phyloP scores from a whole-genome alignment of 2,329 filamentous ascomycete species.

The Hypoxylon sp. region DNA sequence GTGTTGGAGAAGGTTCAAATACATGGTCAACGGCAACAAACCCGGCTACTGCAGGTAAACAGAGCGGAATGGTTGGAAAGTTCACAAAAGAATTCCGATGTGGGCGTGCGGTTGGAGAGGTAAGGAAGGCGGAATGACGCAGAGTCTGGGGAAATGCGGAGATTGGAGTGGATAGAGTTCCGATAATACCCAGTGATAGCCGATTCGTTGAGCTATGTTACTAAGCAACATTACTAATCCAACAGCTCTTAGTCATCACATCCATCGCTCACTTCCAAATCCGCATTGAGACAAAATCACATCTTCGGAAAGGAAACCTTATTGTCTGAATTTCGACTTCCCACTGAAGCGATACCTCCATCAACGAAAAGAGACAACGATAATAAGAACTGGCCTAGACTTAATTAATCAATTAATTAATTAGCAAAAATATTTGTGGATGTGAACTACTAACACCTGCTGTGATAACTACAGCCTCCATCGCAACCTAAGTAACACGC shows the following conservation, averaged over 20 bases:
- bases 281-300: too few relatives aligned
- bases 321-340: neutral
- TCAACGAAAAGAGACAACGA: neutral
- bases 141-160: constrained; percentile 35
- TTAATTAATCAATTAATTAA: neutral
- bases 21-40: constrained; percentile 3
- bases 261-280: neutral
- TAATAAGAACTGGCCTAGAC: neutral
- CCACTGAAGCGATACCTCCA: neutral
- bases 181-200: constrained; percentile 37
- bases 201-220: constrained; percentile 4
- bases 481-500: neutral
- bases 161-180: constrained; percentile 14
- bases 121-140: constrained; percentile 15
- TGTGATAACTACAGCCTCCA: too few relatives aligned
- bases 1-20: constrained; percentile 5
- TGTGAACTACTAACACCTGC: neutral
- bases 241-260: constrained; percentile 1
- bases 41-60: constrained; percentile 37
- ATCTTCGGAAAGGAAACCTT: neutral
- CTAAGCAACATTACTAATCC: neutral
- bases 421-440: neutral
- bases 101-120: neutral
- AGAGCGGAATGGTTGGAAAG: constrained; percentile 31
- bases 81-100: constrained; percentile 34